Conservation (phyloP, 2,329 filamentous ascomycete genomes). For the Fusarium sp. region DNA sequence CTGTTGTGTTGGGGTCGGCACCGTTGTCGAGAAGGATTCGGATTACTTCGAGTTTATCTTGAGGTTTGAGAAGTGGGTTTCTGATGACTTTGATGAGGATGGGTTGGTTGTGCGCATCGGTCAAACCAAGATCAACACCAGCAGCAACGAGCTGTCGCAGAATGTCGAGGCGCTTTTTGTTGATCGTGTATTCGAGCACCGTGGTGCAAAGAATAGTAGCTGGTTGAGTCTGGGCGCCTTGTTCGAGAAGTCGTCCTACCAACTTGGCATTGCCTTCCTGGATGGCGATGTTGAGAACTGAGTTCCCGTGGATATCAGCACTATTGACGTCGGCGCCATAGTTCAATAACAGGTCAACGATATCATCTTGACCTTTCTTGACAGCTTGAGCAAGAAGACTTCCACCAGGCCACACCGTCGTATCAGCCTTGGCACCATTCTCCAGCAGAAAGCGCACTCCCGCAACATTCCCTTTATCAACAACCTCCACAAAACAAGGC, state of each 20-base stretch:
- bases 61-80: background rate
- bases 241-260: background rate
- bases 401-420: background rate
- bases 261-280: background rate
- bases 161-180: background rate
- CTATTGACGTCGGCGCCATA: background rate
- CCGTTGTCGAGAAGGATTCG: background rate
- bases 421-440: background rate
- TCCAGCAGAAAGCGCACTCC: background rate
- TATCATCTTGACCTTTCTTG: background rate
- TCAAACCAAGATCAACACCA: background rate
- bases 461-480: background rate
- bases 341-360: background rate
- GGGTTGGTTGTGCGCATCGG: background rate
- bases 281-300: background rate
- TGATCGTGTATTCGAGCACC: background rate
- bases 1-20: background rate
- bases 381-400: background rate
- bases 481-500: background rate
- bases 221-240: background rate
- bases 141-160: background rate
- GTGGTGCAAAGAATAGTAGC: background rate
- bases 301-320: background rate
- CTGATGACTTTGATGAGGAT: conserved; percentile 13
- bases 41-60: conserved; percentile 4